phyloP scores from a whole-genome alignment of 495 filamentous ascomycete genomes.

The Neurospora terricola region DNA sequence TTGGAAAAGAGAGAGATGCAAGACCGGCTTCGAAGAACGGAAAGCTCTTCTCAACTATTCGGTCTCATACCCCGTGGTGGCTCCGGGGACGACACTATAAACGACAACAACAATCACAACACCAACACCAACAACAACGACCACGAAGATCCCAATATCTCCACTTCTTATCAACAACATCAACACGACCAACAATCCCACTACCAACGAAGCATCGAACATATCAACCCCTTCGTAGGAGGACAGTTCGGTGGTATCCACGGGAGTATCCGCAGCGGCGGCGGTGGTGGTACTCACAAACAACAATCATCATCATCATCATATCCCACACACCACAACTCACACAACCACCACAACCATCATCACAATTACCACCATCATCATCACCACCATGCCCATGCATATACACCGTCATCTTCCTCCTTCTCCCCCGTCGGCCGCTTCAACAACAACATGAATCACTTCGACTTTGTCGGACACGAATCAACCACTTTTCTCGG shows the following conservation, averaged over 20 bases:
- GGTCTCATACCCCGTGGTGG: slow-evolving; percentile 23
- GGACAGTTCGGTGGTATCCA: background rate
- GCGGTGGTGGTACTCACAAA: background rate
- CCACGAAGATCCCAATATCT: background rate
- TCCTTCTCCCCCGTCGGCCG: no score
- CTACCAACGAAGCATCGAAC: background rate
- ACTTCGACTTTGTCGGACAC: background rate
- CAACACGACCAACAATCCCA: background rate
- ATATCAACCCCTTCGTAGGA: background rate
- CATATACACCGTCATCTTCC: background rate
- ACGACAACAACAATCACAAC: background rate
- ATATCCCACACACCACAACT: background rate
- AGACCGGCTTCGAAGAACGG: slow-evolving; percentile 27
- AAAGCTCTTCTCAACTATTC: slow-evolving; percentile 35
- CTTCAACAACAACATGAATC: background rate
- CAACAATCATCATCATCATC: background rate
- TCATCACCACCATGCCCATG: background rate
- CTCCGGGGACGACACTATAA: background rate
- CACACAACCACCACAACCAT: background rate
- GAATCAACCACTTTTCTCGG: slow-evolving; percentile 13
- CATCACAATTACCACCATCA: background rate
- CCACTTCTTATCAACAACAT: background rate
- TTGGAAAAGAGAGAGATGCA: slow-evolving; percentile 29
- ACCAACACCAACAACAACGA: background rate
- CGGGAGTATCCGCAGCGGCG: background rate